A percentile compares a stretch with the other conserved stretches of the same genome.
Evolutionary conservation across 164 flowering plant genomes (phyloP).

Genomic region (Nymphaea colorata): DNA sequence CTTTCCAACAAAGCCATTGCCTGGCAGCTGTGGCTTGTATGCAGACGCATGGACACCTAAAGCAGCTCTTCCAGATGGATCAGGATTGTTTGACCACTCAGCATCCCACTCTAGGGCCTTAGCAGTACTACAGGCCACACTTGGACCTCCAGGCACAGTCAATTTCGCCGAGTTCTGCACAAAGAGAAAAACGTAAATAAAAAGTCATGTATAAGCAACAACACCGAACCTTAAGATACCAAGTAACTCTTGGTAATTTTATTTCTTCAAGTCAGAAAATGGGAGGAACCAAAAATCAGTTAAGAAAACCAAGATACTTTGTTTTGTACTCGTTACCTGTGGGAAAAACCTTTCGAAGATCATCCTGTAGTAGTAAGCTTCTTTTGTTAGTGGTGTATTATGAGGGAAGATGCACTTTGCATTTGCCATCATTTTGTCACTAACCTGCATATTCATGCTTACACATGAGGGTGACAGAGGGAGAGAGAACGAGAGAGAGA

Average conservation of each 20-base stretch:
- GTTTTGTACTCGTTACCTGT: slow-evolving; percentile 40
- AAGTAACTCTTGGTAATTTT: not conserved
- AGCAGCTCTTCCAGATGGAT: slow-evolving; percentile 94
- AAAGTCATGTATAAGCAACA: no score
- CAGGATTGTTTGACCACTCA: slow-evolving; percentile 74
- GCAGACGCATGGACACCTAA: slow-evolving; percentile 73
- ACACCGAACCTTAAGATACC: not conserved
- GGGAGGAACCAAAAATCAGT: not conserved
- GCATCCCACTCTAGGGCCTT: slow-evolving; percentile 90
- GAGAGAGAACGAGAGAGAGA: slow-evolving; percentile 2
- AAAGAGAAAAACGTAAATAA: not conserved
- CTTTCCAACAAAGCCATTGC: slow-evolving; percentile 8
- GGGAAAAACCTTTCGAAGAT: slow-evolving; percentile 92
- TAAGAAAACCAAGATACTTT: not conserved
- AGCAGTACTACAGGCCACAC: slow-evolving; percentile 89
- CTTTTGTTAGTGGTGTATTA: slow-evolving; percentile 77
- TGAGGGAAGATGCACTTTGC: slow-evolving; percentile 66
- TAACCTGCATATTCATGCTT: slow-evolving; percentile 33
- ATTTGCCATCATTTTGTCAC: slow-evolving; percentile 77
- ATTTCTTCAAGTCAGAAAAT: not conserved
- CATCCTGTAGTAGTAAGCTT: slow-evolving; percentile 87
- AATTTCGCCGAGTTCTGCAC: slow-evolving; percentile 75
- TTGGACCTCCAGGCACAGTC: slow-evolving; percentile 90
- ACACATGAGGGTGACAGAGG: not conserved
- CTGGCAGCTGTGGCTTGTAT: slow-evolving; percentile 25